Conservation (phyloP, 2,329 filamentous ascomycete genomes). For the Botryosphaeria dothidea region DNA sequence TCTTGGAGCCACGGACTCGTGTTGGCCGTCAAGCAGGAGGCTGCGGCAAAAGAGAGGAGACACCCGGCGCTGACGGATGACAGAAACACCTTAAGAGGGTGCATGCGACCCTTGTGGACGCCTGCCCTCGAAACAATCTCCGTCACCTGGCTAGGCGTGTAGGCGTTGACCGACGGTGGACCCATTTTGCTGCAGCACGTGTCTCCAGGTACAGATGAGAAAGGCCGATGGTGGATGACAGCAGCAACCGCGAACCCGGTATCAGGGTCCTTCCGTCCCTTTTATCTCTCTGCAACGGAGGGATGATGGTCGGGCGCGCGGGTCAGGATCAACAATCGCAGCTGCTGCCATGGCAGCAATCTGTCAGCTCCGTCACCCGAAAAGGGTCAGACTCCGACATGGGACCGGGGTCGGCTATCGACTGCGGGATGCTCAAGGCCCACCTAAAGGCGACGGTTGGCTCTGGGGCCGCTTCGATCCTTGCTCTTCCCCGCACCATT, state of each 20-base stretch:
- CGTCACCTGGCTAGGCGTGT: constrained; percentile 51
- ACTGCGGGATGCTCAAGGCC: not conserved
- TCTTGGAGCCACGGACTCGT: constrained; percentile 14
- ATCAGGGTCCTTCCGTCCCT: not conserved
- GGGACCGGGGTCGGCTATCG: not conserved
- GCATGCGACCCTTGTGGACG: constrained; percentile 54
- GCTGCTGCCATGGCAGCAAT: not conserved
- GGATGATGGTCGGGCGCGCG: not conserved
- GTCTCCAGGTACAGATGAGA: not conserved
- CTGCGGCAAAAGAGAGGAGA: constrained; percentile 49
- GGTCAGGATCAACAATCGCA: not conserved
- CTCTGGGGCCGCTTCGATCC: not conserved
- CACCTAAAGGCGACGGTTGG: not conserved
- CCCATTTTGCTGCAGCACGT: not conserved
- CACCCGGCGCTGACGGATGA: constrained; percentile 54
- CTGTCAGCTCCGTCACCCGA: not conserved
- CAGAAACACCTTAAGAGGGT: constrained; percentile 55
- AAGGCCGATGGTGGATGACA: not conserved
- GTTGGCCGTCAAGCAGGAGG: constrained; percentile 14
- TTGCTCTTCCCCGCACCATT: constrained; percentile 1
- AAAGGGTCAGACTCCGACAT: not conserved
- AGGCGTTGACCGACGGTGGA: constrained; percentile 33
- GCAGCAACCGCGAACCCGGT: not conserved
- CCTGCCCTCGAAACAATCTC: constrained; percentile 55
- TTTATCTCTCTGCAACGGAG: not conserved